A percentile compares a stretch with the other conserved stretches of the same genome.
Conservation (phyloP, 192 early-diverging fungal species). For the Rhizophagus clarus region DNA sequence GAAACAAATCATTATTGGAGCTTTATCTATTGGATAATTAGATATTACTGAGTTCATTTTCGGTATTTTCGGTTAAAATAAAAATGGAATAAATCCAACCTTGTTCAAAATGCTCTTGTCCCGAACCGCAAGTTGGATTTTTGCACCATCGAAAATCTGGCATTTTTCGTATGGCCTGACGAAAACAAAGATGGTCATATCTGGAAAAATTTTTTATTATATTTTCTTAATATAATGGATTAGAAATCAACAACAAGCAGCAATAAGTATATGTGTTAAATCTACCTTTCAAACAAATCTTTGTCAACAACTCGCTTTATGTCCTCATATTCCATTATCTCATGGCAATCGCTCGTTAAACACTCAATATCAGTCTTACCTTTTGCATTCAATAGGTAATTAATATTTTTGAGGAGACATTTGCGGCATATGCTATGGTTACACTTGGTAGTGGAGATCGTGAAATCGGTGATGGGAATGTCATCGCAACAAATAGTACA, state of each 20-base stretch:
- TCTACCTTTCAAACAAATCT: conserved; percentile 13
- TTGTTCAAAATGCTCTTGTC: conserved; percentile 17
- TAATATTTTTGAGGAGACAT: background rate
- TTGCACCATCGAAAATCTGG: conserved; percentile 30
- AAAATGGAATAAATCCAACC: background rate
- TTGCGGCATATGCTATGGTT: background rate
- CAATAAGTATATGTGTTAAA: background rate
- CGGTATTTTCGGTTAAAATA: background rate
- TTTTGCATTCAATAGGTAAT: background rate
- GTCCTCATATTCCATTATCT: background rate
- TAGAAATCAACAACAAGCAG: background rate
- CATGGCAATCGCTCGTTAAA: background rate
- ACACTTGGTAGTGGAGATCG: background rate
- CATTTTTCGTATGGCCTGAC: background rate
- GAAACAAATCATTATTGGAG: conserved; percentile 23
- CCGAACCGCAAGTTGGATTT: conserved; percentile 7
- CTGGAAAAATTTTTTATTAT: conserved; percentile 10
- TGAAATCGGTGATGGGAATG: background rate
- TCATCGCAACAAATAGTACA: background rate
- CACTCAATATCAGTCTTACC: background rate
- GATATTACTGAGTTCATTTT: background rate
- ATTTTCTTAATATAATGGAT: background rate
- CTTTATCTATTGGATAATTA: background rate
- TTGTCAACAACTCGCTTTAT: background rate
- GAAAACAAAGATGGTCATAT: background rate